Conservation (phyloP, 2,329 filamentous ascomycete genomes). For the Didymella arachidicola region DNA sequence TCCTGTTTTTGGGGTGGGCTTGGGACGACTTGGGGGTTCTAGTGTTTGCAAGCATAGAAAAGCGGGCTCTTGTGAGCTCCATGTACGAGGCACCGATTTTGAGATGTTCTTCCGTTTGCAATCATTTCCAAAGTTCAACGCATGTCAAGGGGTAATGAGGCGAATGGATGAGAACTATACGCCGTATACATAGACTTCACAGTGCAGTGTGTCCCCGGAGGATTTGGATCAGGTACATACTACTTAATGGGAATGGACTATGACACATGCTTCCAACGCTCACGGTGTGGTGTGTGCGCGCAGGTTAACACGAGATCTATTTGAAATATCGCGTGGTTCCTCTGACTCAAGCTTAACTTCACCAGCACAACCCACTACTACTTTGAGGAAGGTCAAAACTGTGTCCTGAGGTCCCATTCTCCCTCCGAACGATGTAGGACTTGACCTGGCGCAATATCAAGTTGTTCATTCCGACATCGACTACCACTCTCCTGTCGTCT, state of each 20-base stretch:
- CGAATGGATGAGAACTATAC: constrained; percentile 37
- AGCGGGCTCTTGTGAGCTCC: constrained; percentile 34
- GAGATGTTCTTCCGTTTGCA: constrained; percentile 21
- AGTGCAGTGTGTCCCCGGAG: constrained; percentile 26
- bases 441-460: background rate
- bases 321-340: background rate
- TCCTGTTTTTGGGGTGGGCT: constrained; percentile 32
- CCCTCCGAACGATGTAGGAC: background rate
- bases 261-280: background rate
- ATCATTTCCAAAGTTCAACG: constrained; percentile 31
- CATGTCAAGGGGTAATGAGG: constrained; percentile 39
- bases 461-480: background rate
- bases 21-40: constrained; percentile 19
- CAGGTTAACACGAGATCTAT: background rate
- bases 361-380: background rate
- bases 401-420: background rate
- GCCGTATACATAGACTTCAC: constrained; percentile 43
- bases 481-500: constrained; percentile 4
- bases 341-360: background rate
- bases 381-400: background rate
- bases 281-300: background rate
- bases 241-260: constrained; percentile 45
- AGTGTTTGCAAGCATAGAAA: constrained; percentile 48
- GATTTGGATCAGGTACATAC: constrained; percentile 32
- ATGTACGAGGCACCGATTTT: constrained; percentile 24